Percentiles rank a stretch among this genome's conserved stretches.
phyloP scores from a whole-genome alignment of 371 early-diverging fungal genomes.

The Mucor piriformis region DNA sequence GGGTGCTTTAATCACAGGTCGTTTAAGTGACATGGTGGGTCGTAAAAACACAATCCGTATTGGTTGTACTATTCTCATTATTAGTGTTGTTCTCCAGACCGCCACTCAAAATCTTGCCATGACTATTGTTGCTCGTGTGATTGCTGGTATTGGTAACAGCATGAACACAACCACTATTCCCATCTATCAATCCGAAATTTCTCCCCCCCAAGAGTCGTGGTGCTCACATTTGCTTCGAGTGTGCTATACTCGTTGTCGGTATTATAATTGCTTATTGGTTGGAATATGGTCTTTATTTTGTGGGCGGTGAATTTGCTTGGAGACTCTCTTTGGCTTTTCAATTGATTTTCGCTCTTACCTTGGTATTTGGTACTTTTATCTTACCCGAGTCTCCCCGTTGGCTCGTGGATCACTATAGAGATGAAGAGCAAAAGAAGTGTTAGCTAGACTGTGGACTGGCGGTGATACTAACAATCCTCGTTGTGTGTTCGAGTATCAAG shows the following conservation, averaged over 20 bases:
- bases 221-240: slow-evolving; percentile 41
- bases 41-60: slow-evolving; percentile 36
- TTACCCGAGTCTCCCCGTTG: slow-evolving; percentile 66
- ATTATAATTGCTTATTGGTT: slow-evolving; percentile 50
- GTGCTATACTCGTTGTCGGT: slow-evolving; percentile 37
- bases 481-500: slow-evolving; percentile 41
- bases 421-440: slow-evolving; percentile 42
- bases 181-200: slow-evolving; percentile 53
- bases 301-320: slow-evolving; percentile 46
- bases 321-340: slow-evolving; percentile 58
- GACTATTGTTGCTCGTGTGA: slow-evolving; percentile 52
- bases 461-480: slow-evolving; percentile 35
- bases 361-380: slow-evolving; percentile 44
- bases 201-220: slow-evolving; percentile 52
- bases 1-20: slow-evolving; percentile 30
- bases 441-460: slow-evolving; percentile 42
- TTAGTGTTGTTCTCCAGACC: slow-evolving; percentile 47
- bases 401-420: slow-evolving; percentile 47
- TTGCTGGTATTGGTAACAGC: slow-evolving; percentile 60
- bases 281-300: slow-evolving; percentile 46
- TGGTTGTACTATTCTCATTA: slow-evolving; percentile 32
- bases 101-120: slow-evolving; percentile 38
- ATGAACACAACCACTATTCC: slow-evolving; percentile 57
- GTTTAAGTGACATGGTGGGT: slow-evolving; percentile 32
- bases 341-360: slow-evolving; percentile 48